Base-by-base conservation (phyloP, 2,329 filamentous ascomycete genomes). In the Aspergillus viridinutans region DNA sequence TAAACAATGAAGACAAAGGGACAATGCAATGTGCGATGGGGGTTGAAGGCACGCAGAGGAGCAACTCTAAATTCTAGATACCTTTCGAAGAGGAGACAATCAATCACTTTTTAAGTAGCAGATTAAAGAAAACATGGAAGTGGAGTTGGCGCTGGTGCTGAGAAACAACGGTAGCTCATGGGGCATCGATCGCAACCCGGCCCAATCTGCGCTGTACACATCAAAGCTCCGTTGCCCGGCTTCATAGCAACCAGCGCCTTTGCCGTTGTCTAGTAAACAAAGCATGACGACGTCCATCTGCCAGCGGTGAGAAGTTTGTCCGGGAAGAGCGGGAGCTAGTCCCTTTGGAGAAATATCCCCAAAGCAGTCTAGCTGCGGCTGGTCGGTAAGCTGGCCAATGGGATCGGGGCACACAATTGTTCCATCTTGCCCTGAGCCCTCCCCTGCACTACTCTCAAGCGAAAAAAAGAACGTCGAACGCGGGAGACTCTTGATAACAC, bases 341-440 rank as follows among this genome's bases (percentile, higher is more conserved):
- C 65, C 58, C 1, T 23, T 67, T 68, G 71, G 70, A 61, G 70
- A 68, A 74, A 69, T 54, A 55, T 45, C n/a, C 70, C 61, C 1
- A 9, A 59, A 56, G 3, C 0, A 50, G 65, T n/a, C 59, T 74
- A 71, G 64, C 38, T 20, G 4, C 25, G 6, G 7, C 8, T 25
- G 25, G 61, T 75, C 73, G 74, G 71, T 76, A 76, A 76, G 61
- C 57, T 65, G 61, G 42, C 74, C 74, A 77, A 77, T 76, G 65
- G 71, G 3, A 25, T 21, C 25, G 28, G 52, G 57, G 68, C 74
- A 74, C 74, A 76, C 74, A 76, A 74, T 74, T 64, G 61, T 57
- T 29, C 9, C 52, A 29, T 32, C 61, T 66, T 72, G 71, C 71
- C 70, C 71, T 74, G 67, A 73, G 61, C 72, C 70, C 71, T 57